These are phyloP conservation scores for Puya raimondii DNA, from an alignment of 176 grass and related monocot species.

Conservation along the genomic window DNA sequence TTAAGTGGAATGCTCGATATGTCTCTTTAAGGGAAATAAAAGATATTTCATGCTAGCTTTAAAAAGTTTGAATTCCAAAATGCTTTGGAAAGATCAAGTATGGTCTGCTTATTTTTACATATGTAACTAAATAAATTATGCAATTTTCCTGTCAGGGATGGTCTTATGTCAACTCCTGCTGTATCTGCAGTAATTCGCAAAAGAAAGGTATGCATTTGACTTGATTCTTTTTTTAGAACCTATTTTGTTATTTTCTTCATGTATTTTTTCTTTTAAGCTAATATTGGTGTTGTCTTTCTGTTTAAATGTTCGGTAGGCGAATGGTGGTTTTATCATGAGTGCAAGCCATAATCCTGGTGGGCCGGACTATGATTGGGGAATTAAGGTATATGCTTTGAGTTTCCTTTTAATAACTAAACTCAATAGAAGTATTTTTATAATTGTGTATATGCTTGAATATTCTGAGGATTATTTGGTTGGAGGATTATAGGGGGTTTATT, in stretches of 20 bases:
- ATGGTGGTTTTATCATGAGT: constrained; percentile 91
- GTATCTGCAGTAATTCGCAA: constrained; percentile 89
- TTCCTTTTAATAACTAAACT: constrained; percentile 4
- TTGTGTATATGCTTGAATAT: too few relatives aligned
- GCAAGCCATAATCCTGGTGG: constrained; percentile 96
- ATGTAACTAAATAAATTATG: neutral
- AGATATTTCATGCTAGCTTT: too few relatives aligned
- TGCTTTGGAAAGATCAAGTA: too few relatives aligned
- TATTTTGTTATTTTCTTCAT: neutral
- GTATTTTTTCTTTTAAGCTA: neutral
- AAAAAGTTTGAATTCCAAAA: too few relatives aligned
- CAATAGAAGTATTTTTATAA: neutral
- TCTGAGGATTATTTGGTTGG: too few relatives aligned
- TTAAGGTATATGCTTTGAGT: constrained; percentile 48
- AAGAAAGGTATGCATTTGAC: constrained; percentile 37
- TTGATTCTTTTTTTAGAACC: constrained; percentile 7
- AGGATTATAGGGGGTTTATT: too few relatives aligned
- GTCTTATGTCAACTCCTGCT: constrained; percentile 77
- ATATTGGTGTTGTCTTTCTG: constrained; percentile 6
- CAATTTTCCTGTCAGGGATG: constrained; percentile 35
- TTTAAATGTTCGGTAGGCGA: constrained; percentile 45
- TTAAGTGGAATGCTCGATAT: too few relatives aligned
- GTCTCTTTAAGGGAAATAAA: too few relatives aligned
- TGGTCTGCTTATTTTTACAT: neutral
- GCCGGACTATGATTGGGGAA: constrained; percentile 81